Percentiles rank a stretch among this genome's conserved stretches.
Evolutionary conservation across 371 early-diverging fungal genomes (phyloP).

Genomic region (Mucor racemosus): DNA sequence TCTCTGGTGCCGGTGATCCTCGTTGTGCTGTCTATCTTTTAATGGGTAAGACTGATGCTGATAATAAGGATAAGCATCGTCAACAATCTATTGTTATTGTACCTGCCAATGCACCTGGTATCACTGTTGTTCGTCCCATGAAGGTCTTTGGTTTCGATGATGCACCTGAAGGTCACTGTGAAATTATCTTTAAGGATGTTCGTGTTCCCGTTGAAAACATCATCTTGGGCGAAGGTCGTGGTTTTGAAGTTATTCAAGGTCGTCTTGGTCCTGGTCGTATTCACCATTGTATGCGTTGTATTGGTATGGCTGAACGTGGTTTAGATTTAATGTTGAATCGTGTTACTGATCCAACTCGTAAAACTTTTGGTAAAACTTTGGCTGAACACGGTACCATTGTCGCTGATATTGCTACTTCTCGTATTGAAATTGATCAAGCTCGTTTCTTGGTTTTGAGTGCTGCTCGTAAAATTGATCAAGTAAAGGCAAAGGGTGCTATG

Average conservation of each 20-base stretch:
- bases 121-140: conserved; percentile 85
- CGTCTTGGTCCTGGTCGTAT: conserved; percentile 91
- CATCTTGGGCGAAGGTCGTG: conserved; percentile 93
- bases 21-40: conserved; percentile 82
- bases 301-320: conserved; percentile 94
- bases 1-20: conserved; percentile 93
- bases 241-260: conserved; percentile 97
- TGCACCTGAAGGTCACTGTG: conserved; percentile 94
- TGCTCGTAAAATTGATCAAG: conserved; percentile 87
- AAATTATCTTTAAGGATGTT: conserved; percentile 89
- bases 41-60: conserved; percentile 86
- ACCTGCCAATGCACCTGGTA: conserved; percentile 87
- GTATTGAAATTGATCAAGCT: conserved; percentile 91
- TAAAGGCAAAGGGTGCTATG: conserved; percentile 85
- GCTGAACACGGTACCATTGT: conserved; percentile 83
- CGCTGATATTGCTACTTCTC: conserved; percentile 80
- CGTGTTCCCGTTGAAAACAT: conserved; percentile 88
- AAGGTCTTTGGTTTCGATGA: conserved; percentile 95
- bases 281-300: conserved; percentile 88
- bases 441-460: conserved; percentile 90
- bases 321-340: conserved; percentile 85
- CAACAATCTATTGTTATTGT: conserved; percentile 93
- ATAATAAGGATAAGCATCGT: conserved; percentile 71
- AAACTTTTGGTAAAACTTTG: conserved; percentile 85
- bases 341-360: conserved; percentile 82